Base-by-base conservation (phyloP, 1,139 yeast species). In the Taiozyma onychis region DNA sequence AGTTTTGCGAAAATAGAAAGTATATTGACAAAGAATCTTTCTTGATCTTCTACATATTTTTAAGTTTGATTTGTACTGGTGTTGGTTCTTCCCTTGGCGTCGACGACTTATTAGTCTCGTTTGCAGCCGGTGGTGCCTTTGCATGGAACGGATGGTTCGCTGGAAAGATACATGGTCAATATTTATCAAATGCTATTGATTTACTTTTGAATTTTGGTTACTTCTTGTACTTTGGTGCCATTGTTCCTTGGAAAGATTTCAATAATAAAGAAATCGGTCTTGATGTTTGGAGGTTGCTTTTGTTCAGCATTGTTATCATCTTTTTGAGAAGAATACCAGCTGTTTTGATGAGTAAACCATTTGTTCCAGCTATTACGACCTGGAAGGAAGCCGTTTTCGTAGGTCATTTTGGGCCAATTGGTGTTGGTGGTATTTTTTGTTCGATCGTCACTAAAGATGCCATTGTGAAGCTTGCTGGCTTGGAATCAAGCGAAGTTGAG, bases 391-490 rank as follows among this genome's bases (percentile, higher is more conserved):
- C 76, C 0, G 41, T 67, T 2, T 73, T 73, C 51, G 63, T 66
- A 7, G 77, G 76, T 9, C 72, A 66, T 61, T 73, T 74, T 56
- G 77, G 77, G 2, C 77, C 77, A 2, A 69, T 74, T 49, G 77
- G 77, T 6, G 75, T 72, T n/a, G 77, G 77, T 13, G 76, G 65
- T 13, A 53, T 64, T 21, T 64, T 58, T 44, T 63, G 67, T 43
- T 61, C 62, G 9, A 55, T 65, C 26, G 50, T 66, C 22, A 61
- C 68, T 1, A 63, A 54, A 42, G 47, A 50, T 13, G 45, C 55
- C 2, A 53, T 63, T 27, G 59, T 61, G 44, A 51, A 55, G 13
- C 43, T 47, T 26, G 27, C 45, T n/a, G 50, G 44, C 5, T 35
- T 52, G 13, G 49, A 53, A 14, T 50, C 44, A 7, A 42, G 44